Conservation (phyloP, 2,329 filamentous ascomycete genomes). For the Fusarium albidum region DNA sequence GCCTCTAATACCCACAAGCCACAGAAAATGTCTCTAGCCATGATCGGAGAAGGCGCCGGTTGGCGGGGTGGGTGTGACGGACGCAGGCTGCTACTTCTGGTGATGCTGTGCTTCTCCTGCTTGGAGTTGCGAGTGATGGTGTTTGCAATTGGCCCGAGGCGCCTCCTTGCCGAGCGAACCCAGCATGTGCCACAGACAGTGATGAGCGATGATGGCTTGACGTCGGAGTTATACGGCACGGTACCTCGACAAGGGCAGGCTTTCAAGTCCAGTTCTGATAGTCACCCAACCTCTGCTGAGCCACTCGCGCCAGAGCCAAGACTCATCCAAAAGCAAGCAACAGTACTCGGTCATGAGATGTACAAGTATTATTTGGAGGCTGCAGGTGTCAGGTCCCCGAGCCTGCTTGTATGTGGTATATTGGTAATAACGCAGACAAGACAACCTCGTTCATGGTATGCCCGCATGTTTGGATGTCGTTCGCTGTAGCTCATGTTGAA, state of each 20-base stretch:
- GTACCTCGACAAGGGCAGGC: background rate
- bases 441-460: constrained; percentile 15
- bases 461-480: constrained; percentile 17
- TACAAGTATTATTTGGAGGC: background rate
- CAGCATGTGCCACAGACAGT: constrained; percentile 23
- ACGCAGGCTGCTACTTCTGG: constrained; percentile 33
- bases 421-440: constrained; percentile 14
- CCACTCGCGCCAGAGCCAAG: background rate
- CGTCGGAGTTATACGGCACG: background rate
- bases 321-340: background rate
- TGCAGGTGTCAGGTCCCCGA: background rate
- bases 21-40: constrained; percentile 29
- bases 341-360: background rate
- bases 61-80: constrained; percentile 31
- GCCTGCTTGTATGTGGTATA: constrained; percentile 15
- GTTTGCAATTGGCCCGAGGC: constrained; percentile 18
- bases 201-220: background rate
- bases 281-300: background rate
- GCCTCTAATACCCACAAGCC: constrained; percentile 27
- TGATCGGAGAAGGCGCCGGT: constrained; percentile 31
- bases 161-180: constrained; percentile 5
- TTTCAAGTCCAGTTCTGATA: background rate
- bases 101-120: constrained; percentile 24
- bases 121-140: constrained; percentile 15
- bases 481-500: constrained; percentile 48